Base-by-base conservation (phyloP, 2,329 filamentous ascomycete genomes). In the Colletotrichum ledebouriae region DNA sequence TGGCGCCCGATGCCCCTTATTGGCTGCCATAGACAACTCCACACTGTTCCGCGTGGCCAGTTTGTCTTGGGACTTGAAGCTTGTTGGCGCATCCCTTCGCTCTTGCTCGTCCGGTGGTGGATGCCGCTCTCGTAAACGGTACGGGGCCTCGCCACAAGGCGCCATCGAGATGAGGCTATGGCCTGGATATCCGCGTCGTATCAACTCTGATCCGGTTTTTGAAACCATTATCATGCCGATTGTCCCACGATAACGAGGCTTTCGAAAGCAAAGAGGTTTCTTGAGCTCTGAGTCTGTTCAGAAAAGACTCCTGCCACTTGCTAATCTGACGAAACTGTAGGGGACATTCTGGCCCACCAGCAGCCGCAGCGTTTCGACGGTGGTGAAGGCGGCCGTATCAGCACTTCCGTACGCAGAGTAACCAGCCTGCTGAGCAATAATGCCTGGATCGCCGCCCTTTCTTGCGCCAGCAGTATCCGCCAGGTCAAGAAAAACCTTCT, bases 321-420 rank as follows among this genome's bases (percentile, higher is more conserved):
- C 92, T 76, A 96, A 82, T 56, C 92, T 85, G 47, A 96, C 93
- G 81, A 97, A 97, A 79, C 92, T 94, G 79, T 94, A 95, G 6
- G 92, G 92, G 64, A 96, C 92, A 76, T 96, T 96, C 80, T 96
- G 92, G 10, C 93, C 93, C 11, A 95, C 92, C 25, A 97, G 84
- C 67, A 94, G 78, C 72, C 93, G 85, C 63, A 96, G 80, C 56
- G 90, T 95, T 80, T 96, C 92, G 5, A 95, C 93, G 2, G 92
- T 94, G 22, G 92, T 94, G 81, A 94, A 96, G 0, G 93, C 92
- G 64, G 90, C 91, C 37, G 94, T 91, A 78, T 97, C 93, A 25
- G 90, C 91, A 17, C 91, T 88, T 1, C 91, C 92, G 76, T 95
- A 96, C 6, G 92, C 89, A 25, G 90, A 90, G 84, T 94, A 97